Evolutionary conservation across 768 basidiomycete genomes (phyloP), one percentile per base, ranked within the genome.

Genomic region (Hygrocybe coccinea): DNA sequence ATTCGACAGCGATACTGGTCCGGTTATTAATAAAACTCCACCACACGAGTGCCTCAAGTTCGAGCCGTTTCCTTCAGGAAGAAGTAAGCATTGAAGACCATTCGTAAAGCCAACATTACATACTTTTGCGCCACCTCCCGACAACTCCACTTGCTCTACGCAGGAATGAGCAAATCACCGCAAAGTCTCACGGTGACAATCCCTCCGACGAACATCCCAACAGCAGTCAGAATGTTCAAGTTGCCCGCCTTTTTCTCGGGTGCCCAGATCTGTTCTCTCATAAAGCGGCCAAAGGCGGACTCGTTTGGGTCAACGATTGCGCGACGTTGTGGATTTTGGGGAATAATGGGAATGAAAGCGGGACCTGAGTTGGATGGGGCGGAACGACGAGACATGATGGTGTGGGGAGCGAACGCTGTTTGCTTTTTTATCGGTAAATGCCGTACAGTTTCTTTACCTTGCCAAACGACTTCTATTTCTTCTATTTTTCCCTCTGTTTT

Each of bases 221-320:
- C 71, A 17, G 85, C 85, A 7, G 84, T 81, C 44, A 84, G 62
- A 58, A 91, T 79, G 64, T 78, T 87, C 64, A 90, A 62, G 66
- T 91, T 92, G 56, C 89, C 89, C 11, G 78, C 74, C 14, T 86
- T 62, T 68, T 91, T 90, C 60, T 91, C 87, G 9, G 85, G 85
- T 48, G 87, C 79, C 55, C 79, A 79, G 21, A 91, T 74, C 72
- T 91, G 82, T 48, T 82, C 82, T 54, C 85, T 78, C 47, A 80
- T 65, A 62, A 80, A 80, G 52, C 78, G 77, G 19, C 80, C 79
- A 62, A 89, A 83, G 25, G 76, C 68, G 55, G 84, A 80, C 64
- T 89, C 85, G 65, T 86, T 76, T 6, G 82, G 78, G 66, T 87
- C 84, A 34, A 69, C 66, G 43, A 80, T 65, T 39, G 70, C 62